phyloP scores from a whole-genome alignment of 306 rosid genomes.

The Gastrolobium bilobum region DNA sequence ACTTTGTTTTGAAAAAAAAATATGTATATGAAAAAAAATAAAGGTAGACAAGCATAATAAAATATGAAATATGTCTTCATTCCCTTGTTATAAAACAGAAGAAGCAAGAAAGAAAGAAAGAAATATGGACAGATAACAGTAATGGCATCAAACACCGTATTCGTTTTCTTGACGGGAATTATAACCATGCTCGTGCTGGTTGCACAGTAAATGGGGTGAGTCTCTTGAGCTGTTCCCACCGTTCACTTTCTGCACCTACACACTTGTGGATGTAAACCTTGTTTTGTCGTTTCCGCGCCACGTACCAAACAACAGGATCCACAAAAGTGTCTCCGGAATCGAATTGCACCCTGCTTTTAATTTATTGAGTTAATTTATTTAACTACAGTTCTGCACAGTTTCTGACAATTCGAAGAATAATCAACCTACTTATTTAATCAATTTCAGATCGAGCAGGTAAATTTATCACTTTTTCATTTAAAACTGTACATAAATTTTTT shows the following conservation, averaged over 20 bases:
- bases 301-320: slow-evolving; percentile 38
- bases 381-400: neutral
- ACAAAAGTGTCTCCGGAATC: slow-evolving; percentile 19
- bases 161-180: neutral
- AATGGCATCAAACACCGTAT: neutral
- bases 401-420: slow-evolving; percentile 8
- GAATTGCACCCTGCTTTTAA: slow-evolving; percentile 16
- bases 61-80: no score
- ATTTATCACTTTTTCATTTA: neutral
- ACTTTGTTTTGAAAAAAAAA: no score
- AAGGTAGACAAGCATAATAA: no score
- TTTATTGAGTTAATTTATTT: neutral
- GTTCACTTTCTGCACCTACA: neutral
- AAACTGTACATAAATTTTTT: neutral
- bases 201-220: slow-evolving; percentile 15
- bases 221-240: neutral
- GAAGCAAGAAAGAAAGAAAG: no score
- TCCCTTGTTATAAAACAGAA: no score
- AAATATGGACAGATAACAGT: neutral
- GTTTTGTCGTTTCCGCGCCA: slow-evolving; percentile 54
- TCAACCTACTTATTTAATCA: slow-evolving; percentile 21
- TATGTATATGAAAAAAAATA: no score
- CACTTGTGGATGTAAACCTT: slow-evolving; percentile 25
- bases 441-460: neutral
- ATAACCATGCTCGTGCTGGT: neutral